phyloP scores from a whole-genome alignment of 2,329 filamentous ascomycete species.

The Pseudogymnoascus sp. region DNA sequence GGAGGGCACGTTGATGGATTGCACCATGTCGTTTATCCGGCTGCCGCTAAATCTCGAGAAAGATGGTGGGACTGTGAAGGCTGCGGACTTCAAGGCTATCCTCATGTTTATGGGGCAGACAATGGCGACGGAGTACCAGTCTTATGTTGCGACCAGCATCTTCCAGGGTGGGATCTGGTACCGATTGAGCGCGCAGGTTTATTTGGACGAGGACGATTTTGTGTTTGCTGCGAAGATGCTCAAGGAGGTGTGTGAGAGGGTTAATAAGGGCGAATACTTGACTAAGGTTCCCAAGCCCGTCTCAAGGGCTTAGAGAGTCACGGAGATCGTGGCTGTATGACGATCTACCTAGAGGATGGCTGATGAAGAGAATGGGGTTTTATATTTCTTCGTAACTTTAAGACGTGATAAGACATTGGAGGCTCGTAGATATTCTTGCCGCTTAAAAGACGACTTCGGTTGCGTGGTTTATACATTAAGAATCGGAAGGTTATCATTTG shows the following conservation, averaged over 20 bases:
- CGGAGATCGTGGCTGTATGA: fast-evolving
- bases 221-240: constrained; percentile 50
- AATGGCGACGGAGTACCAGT: constrained; percentile 55
- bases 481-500: not conserved
- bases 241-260: constrained; percentile 44
- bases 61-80: constrained; percentile 33
- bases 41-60: constrained; percentile 22
- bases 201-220: constrained; percentile 74
- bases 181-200: constrained; percentile 74
- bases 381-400: not conserved
- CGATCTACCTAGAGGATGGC: not conserved
- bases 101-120: constrained; percentile 47
- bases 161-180: constrained; percentile 61
- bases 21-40: not conserved
- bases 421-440: not conserved
- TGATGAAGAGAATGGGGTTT: not conserved
- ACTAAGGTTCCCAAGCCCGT: not conserved
- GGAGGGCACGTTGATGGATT: not conserved
- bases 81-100: constrained; percentile 31
- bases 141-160: constrained; percentile 60
- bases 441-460: not conserved
- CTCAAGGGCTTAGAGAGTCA: not conserved
- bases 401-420: not conserved
- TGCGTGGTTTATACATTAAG: not conserved
- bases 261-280: constrained; percentile 33